Base-by-base conservation (phyloP, 129 eudicot genomes). In the Flaveria trinervia region DNA sequence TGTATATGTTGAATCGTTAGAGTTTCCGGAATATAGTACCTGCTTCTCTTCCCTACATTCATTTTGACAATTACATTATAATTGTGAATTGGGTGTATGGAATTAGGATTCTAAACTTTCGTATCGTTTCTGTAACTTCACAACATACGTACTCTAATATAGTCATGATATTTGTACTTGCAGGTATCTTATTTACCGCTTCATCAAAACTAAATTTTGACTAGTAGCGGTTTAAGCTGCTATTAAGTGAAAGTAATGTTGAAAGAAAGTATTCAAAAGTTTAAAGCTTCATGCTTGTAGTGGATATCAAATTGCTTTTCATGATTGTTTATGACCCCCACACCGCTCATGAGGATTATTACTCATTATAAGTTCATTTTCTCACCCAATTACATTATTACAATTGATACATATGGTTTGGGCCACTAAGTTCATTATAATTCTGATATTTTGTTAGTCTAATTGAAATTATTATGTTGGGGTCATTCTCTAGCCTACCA, bases 281-380 rank as follows among this genome's bases (percentile, higher is more conserved):
- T 28, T 43, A 26, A 65, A 41, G 74, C 51, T 65, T 41, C 49
- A 65, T 52, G 68, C 62, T 73, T 52, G 68, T 65, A 72, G 60
- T 65, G 36, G 60, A 72, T 64, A 52, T 80, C 52, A 73, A 54
- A 65, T 65, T 65, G 68, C 68, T 73, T 80, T 43, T 62, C 49
- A 44, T 65, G 68, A 64, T 72, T 64, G 52, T 79, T 20, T 72
- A 51, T 66, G 54, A 56, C 62, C 65, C 65, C 44, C 26, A 45
- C 50, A 8, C n/a, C 30, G 4, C 70, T 78, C 52, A 55, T 51
- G 48, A 36, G 50, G 57, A 61, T 57, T 28, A 30, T 39, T 50
- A 33, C 66, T 10, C 54, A 16, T 30, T 10, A 30, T 61, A 11
- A 62, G 7, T 72, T 20, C 30, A 16, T 33, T 25, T 54, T 50